Evolutionary conservation across 2,329 filamentous ascomycete species (phyloP), one percentile per base, ranked within the genome.

Genomic region (Fonsecaea pedrosoi): DNA sequence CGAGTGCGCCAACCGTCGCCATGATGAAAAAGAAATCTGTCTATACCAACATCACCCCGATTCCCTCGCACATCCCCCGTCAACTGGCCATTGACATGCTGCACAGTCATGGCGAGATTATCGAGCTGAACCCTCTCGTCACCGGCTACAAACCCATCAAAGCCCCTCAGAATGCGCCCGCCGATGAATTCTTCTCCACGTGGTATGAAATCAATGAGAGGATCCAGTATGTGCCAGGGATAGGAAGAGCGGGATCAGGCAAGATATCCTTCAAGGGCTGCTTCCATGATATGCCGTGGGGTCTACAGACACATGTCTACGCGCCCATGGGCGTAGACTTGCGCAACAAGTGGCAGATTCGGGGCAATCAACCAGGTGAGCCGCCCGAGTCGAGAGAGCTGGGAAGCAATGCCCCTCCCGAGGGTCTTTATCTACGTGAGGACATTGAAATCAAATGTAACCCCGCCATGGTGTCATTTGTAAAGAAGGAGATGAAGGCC

Each of bases 361-460:
- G 86, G 54, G 92, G 92, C 18, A 87, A 86, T 10, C 80, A 91
- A 54, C 89, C 89, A 0, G 90, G 89, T 30, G 92, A 96, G 77
- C 85, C 87, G 0, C 81, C 83, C 38, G 85, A 89, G 73, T 83
- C 87, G 0, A 79, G 85, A 12, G 91, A 94, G 78, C 78, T 91
- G 30, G 90, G 89, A 12, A 80, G 90, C 9, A 85, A 84, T 21
- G 87, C 85, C 0, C 92, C 92, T 0, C 78, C 83, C 21, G 82
- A 86, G 50, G 92, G 92, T 0, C 81, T 96, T 12, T 96, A 93
- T 75, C 81, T 96, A 53, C 85, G 90, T 25, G 92, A 96, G 80
- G 92, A 96, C 71, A 89, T 95, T 56, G 89, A 92, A 70, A 88
- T 96, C 83, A 86, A 86, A 65, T 96, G 92, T 80, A 94, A 93